A percentile compares a stretch with the other conserved stretches of the same genome.
phyloP scores from a whole-genome alignment of 2,329 filamentous ascomycete genomes.

The Thielaviopsis musarum region DNA sequence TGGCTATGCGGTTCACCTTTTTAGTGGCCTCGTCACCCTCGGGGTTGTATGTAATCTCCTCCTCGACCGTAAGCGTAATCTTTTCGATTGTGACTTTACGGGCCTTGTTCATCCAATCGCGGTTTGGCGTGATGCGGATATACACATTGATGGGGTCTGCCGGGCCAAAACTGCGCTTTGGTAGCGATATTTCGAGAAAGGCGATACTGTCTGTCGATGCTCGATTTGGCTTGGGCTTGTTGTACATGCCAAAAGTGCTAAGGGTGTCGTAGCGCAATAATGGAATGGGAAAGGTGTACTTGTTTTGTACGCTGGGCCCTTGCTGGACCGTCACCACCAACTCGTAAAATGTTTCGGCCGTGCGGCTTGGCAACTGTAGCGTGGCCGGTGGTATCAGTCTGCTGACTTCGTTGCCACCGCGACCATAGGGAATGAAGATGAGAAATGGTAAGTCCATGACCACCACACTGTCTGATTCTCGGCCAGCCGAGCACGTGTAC shows the following conservation, averaged over 20 bases:
- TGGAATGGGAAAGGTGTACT: slow-evolving; percentile 80
- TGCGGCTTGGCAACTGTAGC: slow-evolving; percentile 74
- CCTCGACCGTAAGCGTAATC: slow-evolving; percentile 84
- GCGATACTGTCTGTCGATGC: slow-evolving; percentile 79
- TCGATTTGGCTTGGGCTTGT: slow-evolving; percentile 78
- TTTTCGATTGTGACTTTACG: slow-evolving; percentile 85
- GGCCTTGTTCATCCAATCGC: slow-evolving; percentile 79
- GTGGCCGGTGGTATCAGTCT: slow-evolving; percentile 83
- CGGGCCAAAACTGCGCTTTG: slow-evolving; percentile 91
- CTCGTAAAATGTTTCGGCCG: slow-evolving; percentile 95
- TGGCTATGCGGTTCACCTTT: slow-evolving; percentile 74
- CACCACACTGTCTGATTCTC: slow-evolving; percentile 74
- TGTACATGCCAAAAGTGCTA: slow-evolving; percentile 99
- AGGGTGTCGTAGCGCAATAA: slow-evolving; percentile 89
- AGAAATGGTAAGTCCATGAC: slow-evolving; percentile 97
- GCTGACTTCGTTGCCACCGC: slow-evolving; percentile 67
- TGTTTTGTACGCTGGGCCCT: slow-evolving; percentile 70
- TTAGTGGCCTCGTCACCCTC: slow-evolving; percentile 89
- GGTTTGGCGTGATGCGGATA: slow-evolving; percentile 83
- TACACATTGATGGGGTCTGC: slow-evolving; percentile 91
- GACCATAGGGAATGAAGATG: slow-evolving; percentile 90
- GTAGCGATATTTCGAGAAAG: slow-evolving; percentile 78
- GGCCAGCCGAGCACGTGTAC: slow-evolving; percentile 70
- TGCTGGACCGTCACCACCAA: slow-evolving; percentile 92
- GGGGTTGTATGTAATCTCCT: slow-evolving; percentile 97